Conservation (phyloP, 2,329 filamentous ascomycete species). For the Cercospora brassicicola region DNA sequence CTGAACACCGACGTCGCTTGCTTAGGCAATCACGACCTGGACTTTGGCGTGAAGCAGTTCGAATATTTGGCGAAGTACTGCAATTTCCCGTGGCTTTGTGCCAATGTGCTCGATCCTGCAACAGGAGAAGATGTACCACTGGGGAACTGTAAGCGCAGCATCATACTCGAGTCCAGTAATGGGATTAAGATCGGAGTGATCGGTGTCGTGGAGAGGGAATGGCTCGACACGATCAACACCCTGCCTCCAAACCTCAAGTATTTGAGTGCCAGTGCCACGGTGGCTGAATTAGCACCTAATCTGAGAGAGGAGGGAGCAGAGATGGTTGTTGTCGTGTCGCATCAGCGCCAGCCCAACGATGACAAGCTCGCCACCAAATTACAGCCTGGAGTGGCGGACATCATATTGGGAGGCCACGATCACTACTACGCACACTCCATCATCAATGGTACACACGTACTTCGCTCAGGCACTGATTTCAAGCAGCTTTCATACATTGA, state of each 20-base stretch:
- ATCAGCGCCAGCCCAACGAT: constrained; percentile 87
- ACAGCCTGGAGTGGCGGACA: constrained; percentile 68
- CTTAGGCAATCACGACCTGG: constrained; percentile 88
- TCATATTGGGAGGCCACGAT: constrained; percentile 86
- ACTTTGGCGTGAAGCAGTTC: constrained; percentile 85
- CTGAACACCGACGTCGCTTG: constrained; percentile 79
- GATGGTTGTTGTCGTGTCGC: constrained; percentile 77
- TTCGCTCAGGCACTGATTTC: constrained; percentile 89
- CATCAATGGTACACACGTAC: constrained; percentile 75
- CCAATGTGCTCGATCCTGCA: constrained; percentile 82
- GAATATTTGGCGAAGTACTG: constrained; percentile 70
- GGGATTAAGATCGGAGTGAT: constrained; percentile 84
- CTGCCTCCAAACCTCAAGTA: constrained; percentile 81
- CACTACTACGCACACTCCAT: constrained; percentile 80
- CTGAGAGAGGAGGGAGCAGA: constrained; percentile 77
- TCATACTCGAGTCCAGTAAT: constrained; percentile 76
- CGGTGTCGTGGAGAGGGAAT: constrained; percentile 82
- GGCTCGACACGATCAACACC: constrained; percentile 84
- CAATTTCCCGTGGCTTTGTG: constrained; percentile 84
- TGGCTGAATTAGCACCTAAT: constrained; percentile 70
- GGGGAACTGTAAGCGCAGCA: constrained; percentile 71
- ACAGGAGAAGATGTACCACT: constrained; percentile 73
- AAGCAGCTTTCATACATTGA: constrained; percentile 90
- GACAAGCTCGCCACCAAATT: constrained; percentile 75
- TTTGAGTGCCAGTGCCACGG: constrained; percentile 73